Base-by-base conservation (phyloP, 2,329 filamentous ascomycete genomes). In the Fusarium oxysporum region DNA sequence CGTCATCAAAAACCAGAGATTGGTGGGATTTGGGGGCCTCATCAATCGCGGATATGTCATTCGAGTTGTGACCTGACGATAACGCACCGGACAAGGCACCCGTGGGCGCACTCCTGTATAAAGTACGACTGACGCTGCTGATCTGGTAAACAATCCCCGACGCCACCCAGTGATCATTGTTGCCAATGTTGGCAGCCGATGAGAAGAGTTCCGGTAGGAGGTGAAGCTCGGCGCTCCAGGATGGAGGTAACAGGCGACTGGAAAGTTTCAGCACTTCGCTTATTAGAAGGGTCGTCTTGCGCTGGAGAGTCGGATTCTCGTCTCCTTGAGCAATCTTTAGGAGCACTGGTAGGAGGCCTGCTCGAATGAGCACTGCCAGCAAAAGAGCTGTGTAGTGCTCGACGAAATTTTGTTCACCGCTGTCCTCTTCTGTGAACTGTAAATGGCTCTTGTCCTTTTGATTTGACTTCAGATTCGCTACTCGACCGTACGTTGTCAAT, bases 111-210 rank as follows among this genome's bases (percentile, higher is more conserved):
- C 94, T 97, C 64, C 95, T 89, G 79, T 97, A 97, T 19, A 99
- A 84, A 1, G 95, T 98, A 71, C 94, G 91, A 81, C 96, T 99
- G 74, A 99, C 95, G 79, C 96, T 98, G 83, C 97, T 97, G 60
- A 99, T 97, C 80, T 98, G 96, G 78, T 98, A 99, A 17, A 99
- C 94, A 23, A 97, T 97, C 12, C 94, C 92, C 12, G 94, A 95
- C 11, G 96, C 94, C 63, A 93, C 87, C 75, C 95, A 95, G 61
- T 94, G 91, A 30, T 91, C 88, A 35, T 95, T 90, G 25, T 90
- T 86, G 28, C 89, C 86, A 76, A 95, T 94, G 38, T 91, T 88
- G 4, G 93, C 88, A 8, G 95, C 94, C 1, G 92, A 90, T 11
- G 92, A 87, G 77, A 99, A 92, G 3, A 98, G 86, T 69, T 96